phyloP scores from a whole-genome alignment of 169 alveolate species.

The Amoebophrya sp. region DNA sequence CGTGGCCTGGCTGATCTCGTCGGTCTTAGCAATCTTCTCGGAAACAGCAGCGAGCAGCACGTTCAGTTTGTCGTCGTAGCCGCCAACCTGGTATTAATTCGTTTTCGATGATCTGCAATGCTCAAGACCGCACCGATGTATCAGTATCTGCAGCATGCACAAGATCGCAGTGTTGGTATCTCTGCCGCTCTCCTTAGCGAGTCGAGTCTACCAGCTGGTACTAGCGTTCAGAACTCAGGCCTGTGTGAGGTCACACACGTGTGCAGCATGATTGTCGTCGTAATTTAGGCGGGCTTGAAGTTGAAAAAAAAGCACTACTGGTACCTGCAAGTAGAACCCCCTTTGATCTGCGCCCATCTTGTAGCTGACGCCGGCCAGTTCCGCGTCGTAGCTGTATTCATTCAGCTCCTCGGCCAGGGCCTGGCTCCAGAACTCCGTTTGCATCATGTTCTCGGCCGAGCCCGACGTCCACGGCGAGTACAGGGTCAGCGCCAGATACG shows the following conservation, averaged over 20 bases:
- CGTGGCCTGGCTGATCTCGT: not conserved
- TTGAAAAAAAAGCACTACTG: no score
- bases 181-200: no score
- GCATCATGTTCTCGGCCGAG: not conserved
- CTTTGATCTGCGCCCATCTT: not conserved
- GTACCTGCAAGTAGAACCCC: not conserved
- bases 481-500: not conserved
- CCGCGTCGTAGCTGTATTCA: conserved; percentile 6
- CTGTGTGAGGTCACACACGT: no score
- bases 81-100: not conserved
- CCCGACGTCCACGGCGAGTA: not conserved
- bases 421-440: not conserved
- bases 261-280: no score
- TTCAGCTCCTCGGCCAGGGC: not conserved
- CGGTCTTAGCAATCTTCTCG: not conserved
- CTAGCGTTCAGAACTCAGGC: no score
- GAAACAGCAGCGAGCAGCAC: not conserved
- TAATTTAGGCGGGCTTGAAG: no score
- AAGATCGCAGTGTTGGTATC: no score
- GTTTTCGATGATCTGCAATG: no score
- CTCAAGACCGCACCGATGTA: no score
- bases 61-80: not conserved
- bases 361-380: not conserved
- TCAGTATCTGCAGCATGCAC: no score
- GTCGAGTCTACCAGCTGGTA: no score